These are phyloP conservation scores for Leptographium procerum DNA, from an alignment of 2,329 filamentous ascomycete species.

Conservation along the genomic window DNA sequence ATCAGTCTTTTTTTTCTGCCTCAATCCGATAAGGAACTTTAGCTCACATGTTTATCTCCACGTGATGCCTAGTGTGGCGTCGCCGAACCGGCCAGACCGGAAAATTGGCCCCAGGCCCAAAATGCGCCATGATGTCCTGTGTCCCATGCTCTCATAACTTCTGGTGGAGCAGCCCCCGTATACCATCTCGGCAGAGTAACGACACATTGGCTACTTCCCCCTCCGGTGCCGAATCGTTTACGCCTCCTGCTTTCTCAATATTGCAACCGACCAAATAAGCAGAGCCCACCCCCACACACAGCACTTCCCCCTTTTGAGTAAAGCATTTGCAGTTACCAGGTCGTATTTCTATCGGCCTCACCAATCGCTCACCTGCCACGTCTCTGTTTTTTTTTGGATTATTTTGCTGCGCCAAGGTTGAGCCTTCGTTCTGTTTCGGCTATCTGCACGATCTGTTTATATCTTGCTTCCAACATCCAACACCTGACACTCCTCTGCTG, in stretches of 20 bases:
- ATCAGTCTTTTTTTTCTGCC: neutral
- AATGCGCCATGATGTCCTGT: neutral
- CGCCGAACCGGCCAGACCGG: neutral
- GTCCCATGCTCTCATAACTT: neutral
- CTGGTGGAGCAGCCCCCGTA: neutral
- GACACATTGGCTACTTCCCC: neutral
- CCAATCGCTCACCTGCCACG: neutral
- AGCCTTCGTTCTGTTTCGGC: neutral
- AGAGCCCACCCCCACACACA: neutral
- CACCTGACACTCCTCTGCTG: neutral
- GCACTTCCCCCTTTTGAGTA: neutral
- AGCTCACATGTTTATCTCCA: slow-evolving; percentile 4
- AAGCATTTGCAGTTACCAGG: neutral
- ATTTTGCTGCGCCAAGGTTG: neutral
- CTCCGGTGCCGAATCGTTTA: neutral
- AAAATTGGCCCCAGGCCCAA: neutral
- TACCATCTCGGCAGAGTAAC: neutral
- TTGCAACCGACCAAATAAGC: neutral
- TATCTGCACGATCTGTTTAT: neutral
- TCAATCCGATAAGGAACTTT: neutral
- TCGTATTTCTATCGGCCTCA: neutral
- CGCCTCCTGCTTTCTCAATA: neutral
- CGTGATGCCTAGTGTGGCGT: slow-evolving; percentile 4
- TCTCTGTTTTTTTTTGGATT: slow-evolving; percentile 2
- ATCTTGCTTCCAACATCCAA: neutral